phyloP scores from a whole-genome alignment of 371 early-diverging fungal species.

The Sporodiniella umbellata region DNA sequence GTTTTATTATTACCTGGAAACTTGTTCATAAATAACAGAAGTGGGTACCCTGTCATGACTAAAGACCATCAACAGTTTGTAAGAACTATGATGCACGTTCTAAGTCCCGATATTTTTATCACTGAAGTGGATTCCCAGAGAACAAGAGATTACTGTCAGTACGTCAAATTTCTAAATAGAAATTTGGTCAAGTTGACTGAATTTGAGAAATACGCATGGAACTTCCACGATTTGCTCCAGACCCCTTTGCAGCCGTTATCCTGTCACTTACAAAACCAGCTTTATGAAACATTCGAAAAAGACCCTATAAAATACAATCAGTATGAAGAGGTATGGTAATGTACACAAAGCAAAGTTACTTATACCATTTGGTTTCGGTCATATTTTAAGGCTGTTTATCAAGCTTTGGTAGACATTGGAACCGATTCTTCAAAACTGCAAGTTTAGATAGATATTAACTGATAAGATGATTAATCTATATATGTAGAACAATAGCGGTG shows the following conservation, averaged over 20 bases:
- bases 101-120: conserved; percentile 55
- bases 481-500: conserved; percentile 77
- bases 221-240: conserved; percentile 89
- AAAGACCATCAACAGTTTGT: conserved; percentile 74
- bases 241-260: conserved; percentile 88
- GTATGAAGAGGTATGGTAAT: conserved; percentile 85
- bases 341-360: no score
- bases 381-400: conserved; percentile 54
- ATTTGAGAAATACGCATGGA: conserved; percentile 72
- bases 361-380: no score
- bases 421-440: conserved; percentile 38
- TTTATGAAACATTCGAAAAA: conserved; percentile 92
- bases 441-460: no score
- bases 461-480: conserved; percentile 4
- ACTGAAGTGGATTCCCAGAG: conserved; percentile 20
- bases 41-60: conserved; percentile 85
- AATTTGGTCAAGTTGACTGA: conserved; percentile 57
- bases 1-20: conserved; percentile 68
- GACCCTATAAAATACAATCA: conserved; percentile 89
- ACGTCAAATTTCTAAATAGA: conserved; percentile 63
- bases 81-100: conserved; percentile 54
- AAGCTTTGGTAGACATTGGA: conserved; percentile 58
- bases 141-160: conserved; percentile 53
- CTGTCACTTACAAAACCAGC: conserved; percentile 88
- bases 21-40: conserved; percentile 72